Base-by-base conservation (phyloP, 306 rosid genomes). In the Fragaria vesca region DNA sequence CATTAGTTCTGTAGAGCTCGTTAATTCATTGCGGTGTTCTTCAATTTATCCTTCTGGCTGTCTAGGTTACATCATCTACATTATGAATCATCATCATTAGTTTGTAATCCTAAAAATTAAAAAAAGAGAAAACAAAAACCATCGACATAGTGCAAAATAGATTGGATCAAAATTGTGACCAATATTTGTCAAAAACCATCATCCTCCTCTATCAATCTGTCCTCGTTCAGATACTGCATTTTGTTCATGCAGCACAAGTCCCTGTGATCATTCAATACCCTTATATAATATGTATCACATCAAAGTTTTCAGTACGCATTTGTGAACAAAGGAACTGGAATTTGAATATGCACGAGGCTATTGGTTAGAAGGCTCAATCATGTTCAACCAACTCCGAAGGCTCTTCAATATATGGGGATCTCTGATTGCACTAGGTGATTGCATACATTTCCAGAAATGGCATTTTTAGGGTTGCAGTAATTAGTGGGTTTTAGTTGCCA, bases 201-300 rank as follows among this genome's bases (percentile, higher is more conserved):
- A 0, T 71, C 74, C 7, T 21, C 74, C 7, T 21, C 48, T 42
- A 13, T 28, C 51, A 58, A 16, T 24, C 11, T 74, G 68, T 52
- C 43, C 57, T 42, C 34, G 34, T 32, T 32, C 28, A 60, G 28
- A 15, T 57, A 4, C 21, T 13, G 54, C 57, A 58, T 60, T 74
- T 58, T 73, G 24, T 34, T 40, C 38, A 58, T 57, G 68, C 45
- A 24, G 48, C 24, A 74, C 40, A 16, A 42, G 11, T 28, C 54
- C 65, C 9, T 66, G 65, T 48, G 75, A 71, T 66, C 16, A 38
- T 5, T 50, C 69, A 63, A 62, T 13, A 24, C 66, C 66, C 66
- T 60, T 60, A 26, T 12, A 63, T 30, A 16, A 32, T 30, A 0
- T 2, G 11, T 30, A 62, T 63, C 40, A 32, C 67, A 26, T 26